Percentiles rank a stretch among this genome's conserved stretches.
Conservation (phyloP, 139 green algal species). For the Choricystis sp. region DNA sequence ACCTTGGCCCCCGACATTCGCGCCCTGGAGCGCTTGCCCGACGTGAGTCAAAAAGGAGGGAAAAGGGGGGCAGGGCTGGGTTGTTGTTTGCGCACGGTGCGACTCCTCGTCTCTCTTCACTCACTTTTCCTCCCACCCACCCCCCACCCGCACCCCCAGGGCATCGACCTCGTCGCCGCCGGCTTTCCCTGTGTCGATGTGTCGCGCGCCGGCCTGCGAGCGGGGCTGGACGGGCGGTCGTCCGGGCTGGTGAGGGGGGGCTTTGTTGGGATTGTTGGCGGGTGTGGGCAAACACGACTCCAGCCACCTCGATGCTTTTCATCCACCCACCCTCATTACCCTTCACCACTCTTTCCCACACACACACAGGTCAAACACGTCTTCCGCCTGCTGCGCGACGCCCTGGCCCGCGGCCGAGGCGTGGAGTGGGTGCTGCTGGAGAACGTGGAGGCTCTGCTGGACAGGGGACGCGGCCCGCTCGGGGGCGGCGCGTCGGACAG, state of each 20-base stretch:
- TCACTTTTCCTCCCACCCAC: too few species aligned
- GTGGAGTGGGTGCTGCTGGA: constrained; percentile 85
- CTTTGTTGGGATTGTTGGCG: neutral
- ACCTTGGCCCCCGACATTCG: constrained; percentile 11
- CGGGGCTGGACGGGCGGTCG: constrained; percentile 37
- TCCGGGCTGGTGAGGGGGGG: constrained; percentile 6
- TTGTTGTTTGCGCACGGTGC: neutral
- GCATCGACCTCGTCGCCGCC: constrained; percentile 63
- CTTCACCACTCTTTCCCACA: neutral
- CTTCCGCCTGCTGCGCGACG: constrained; percentile 51
- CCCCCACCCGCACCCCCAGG: constrained; percentile 10
- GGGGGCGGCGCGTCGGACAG: too few species aligned
- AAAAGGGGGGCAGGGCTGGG: neutral
- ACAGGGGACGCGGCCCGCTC: too few species aligned
- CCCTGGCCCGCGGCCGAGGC: constrained; percentile 17
- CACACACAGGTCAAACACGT: constrained; percentile 51
- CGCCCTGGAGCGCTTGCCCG: constrained; percentile 11
- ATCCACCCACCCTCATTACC: too few species aligned
- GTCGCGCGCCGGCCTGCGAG: constrained; percentile 39
- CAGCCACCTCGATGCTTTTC: too few species aligned
- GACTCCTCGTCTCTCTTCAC: neutral
- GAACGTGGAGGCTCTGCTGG: constrained; percentile 71
- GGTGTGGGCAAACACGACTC: too few species aligned
- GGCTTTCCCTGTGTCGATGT: constrained; percentile 86
- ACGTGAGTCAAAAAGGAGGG: constrained; percentile 4